Base-by-base conservation (phyloP, 1,139 yeast species). In the Candida gigantensis region DNA sequence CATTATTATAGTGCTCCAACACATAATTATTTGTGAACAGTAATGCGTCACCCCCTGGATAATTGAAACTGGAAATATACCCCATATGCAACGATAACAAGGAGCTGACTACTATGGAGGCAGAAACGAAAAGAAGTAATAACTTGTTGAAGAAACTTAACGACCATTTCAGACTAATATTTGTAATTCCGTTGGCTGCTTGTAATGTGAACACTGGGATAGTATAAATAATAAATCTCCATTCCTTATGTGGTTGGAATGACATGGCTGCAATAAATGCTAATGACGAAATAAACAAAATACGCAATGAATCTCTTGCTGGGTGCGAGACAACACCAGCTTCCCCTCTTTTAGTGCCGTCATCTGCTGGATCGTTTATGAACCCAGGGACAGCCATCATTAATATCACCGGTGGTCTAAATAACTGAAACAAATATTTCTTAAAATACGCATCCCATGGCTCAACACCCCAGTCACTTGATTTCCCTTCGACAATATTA, bases 211-310 rank as follows among this genome's bases (percentile, higher is more conserved):
- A 58, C 0, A 84, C 66, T 2, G 97, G 97, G 8, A 83, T 62
- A 0, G 80, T 67, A 54, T 90, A 92, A 11, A 84, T 65, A 35
- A 92, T 79, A 50, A 90, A 92, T 49, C 97, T 74, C 96, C 96
- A 88, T 65, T 92, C 97, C 57, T 90, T 92, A 51, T 90, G 97
- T 2, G 95, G 92, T 56, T 85, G 95, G 38, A 83, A 57, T 0
- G 97, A 89, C 74, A 89, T 74, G 2, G 77, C 55, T 2, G 67
- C 48, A 20, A 88, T 71, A 54, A 67, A 90, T 8, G 77, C 36
- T 3, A 80, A 25, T 0, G 84, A 62, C 0, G 88, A 65, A 4
- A 58, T 32, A 24, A 53, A 56, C 30, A 70, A 51, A 19, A 66
- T 55, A 25, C 66, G 53, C 31, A 71, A 51, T 1, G 74, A 60